A percentile compares a stretch with the other conserved stretches of the same genome.
Conservation (phyloP, 305 asterid species). For the Fraxinus platypoda region DNA sequence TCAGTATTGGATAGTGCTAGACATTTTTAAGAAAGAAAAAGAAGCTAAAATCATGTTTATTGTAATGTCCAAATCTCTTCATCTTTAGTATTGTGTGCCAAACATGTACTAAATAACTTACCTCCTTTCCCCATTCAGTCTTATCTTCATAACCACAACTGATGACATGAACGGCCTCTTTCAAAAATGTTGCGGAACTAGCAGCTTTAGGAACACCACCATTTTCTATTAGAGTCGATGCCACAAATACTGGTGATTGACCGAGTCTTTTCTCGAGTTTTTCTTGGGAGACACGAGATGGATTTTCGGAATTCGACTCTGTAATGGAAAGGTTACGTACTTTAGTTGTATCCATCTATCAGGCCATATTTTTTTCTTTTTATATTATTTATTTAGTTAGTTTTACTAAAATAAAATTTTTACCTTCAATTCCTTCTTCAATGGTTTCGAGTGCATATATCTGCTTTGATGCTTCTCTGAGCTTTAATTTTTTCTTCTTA, state of each 20-base stretch:
- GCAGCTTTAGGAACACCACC: conserved; percentile 55
- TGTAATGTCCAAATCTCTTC: neutral
- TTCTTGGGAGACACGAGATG: conserved; percentile 50
- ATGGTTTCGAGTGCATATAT: conserved; percentile 87
- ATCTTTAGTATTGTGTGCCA: neutral
- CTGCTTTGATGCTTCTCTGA: conserved; percentile 80
- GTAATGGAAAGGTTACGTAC: conserved; percentile 20
- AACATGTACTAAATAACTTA: conserved; percentile 23
- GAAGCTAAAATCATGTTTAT: neutral
- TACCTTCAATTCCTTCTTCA: conserved; percentile 80
- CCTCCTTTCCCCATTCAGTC: conserved; percentile 98
- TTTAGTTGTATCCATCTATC: conserved; percentile 6
- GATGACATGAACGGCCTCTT: conserved; percentile 87
- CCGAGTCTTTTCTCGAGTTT: conserved; percentile 79
- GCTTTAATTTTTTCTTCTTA: conserved; percentile 58
- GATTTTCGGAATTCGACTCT: conserved; percentile 37
- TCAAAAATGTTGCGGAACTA: conserved; percentile 46
- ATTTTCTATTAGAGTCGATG: conserved; percentile 59
- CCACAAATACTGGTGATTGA: conserved; percentile 75
- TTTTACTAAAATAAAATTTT: neutral
- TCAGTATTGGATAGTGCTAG: neutral
- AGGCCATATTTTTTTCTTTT: neutral
- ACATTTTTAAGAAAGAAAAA: neutral
- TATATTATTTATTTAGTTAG: neutral
- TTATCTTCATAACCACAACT: conserved; percentile 95